These are phyloP conservation scores for Xylaria sp. DNA, from an alignment of 2,329 filamentous ascomycete species.

Conservation along the genomic window DNA sequence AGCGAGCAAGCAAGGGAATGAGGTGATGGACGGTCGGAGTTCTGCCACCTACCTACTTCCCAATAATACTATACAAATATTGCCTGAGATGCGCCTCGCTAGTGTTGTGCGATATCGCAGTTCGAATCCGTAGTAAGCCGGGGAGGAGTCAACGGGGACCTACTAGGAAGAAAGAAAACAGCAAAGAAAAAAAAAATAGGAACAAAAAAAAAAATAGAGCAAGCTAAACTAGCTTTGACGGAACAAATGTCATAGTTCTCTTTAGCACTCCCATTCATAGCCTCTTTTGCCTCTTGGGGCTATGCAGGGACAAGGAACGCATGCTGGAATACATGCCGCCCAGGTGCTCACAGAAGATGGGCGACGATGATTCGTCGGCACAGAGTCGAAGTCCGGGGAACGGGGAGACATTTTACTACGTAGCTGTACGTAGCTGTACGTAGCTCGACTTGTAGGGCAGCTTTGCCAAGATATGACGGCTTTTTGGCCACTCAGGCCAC, in stretches of 20 bases:
- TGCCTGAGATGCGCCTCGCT: slow-evolving; percentile 4
- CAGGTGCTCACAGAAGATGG: not conserved
- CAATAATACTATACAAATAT: too few species aligned
- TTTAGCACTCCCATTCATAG: not conserved
- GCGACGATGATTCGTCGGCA: not conserved
- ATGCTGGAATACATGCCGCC: not conserved
- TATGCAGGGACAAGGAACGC: not conserved
- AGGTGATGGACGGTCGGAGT: not conserved
- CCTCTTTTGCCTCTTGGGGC: not conserved
- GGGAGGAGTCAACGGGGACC: not conserved
- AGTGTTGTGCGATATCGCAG: slow-evolving; percentile 15
- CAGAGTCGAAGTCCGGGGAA: not conserved
- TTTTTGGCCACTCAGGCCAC: slow-evolving; percentile 13
- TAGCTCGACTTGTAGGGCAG: too few species aligned
- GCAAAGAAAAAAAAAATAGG: slow-evolving; percentile 1
- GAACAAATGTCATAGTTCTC: not conserved
- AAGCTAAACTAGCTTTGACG: not conserved
- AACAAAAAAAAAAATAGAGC: not conserved
- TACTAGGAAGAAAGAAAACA: not conserved
- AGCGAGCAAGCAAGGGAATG: not conserved
- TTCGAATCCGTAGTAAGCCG: slow-evolving; percentile 4
- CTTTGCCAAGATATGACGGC: slow-evolving; percentile 9
- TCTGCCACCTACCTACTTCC: too few species aligned
- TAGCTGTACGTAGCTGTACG: slow-evolving; percentile 3
- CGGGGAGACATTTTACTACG: not conserved